Evolutionary conservation across 2,329 filamentous ascomycete species (phyloP).

Genomic region (Colletotrichum sp.): DNA sequence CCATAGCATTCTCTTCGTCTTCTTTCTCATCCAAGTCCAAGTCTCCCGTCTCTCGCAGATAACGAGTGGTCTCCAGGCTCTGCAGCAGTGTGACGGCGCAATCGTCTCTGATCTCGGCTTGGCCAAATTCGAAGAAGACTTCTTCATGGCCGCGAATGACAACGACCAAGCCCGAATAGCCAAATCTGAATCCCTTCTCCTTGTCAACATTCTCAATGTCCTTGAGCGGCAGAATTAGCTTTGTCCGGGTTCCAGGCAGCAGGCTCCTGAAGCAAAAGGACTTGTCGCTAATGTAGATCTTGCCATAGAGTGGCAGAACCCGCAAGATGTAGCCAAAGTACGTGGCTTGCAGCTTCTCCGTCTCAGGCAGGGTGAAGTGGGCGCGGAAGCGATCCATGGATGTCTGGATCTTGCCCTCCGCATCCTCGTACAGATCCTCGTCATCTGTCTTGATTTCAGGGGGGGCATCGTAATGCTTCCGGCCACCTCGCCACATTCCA

Average conservation of each 20-base stretch:
- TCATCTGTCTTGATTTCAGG: constrained; percentile 57
- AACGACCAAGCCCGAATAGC: constrained; percentile 89
- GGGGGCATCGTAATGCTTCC: constrained; percentile 81
- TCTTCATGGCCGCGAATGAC: constrained; percentile 95
- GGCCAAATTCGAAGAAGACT: constrained; percentile 91
- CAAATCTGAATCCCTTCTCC: constrained; percentile 92
- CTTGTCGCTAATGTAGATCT: constrained; percentile 89
- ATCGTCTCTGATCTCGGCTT: constrained; percentile 81
- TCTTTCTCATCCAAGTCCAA: constrained; percentile 72
- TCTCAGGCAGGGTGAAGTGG: constrained; percentile 87
- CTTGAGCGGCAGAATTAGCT: constrained; percentile 87
- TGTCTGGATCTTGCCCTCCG: constrained; percentile 67
- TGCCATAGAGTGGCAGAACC: constrained; percentile 91
- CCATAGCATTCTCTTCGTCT: constrained; percentile 75
- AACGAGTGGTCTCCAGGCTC: constrained; percentile 74
- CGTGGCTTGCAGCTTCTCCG: constrained; percentile 83
- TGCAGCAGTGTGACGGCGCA: constrained; percentile 83
- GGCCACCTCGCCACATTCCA: constrained; percentile 93
- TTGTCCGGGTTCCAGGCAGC: constrained; percentile 86
- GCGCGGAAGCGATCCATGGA: constrained; percentile 83
- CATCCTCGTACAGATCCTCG: constrained; percentile 57
- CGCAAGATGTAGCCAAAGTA: constrained; percentile 94
- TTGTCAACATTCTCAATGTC: constrained; percentile 95
- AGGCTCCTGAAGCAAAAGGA: constrained; percentile 94
- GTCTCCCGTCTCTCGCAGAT: constrained; percentile 71